phyloP scores from a whole-genome alignment of 1,139 yeast genomes.

The Pneumocystis jirovecii region DNA sequence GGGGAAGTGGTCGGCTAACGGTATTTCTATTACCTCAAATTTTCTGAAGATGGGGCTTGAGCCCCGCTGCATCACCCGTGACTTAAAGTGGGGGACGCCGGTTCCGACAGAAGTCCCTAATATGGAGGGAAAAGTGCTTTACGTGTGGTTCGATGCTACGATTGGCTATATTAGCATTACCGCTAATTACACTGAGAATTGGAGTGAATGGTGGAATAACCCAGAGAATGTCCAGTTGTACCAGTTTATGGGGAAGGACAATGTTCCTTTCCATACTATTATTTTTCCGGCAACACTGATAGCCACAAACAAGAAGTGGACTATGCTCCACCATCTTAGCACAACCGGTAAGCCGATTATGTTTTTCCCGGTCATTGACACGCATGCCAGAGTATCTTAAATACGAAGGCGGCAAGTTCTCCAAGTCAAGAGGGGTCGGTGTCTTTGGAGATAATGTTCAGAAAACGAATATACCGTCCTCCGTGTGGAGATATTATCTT shows the following conservation, averaged over 20 bases:
- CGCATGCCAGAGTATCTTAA: conserved; percentile 50
- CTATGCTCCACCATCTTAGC: conserved; percentile 74
- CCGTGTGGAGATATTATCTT: conserved; percentile 95
- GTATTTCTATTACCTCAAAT: conserved; percentile 70
- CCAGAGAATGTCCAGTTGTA: conserved; percentile 73
- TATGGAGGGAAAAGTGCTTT: conserved; percentile 74
- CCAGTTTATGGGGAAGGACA: conserved; percentile 99
- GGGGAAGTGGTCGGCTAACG: conserved; percentile 86
- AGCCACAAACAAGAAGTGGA: conserved; percentile 83
- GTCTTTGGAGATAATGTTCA: conserved; percentile 96
- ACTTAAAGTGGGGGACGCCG: conserved; percentile 95
- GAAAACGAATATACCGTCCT: conserved; percentile 76
- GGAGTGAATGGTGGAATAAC: conserved; percentile 86
- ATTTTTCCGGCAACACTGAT: conserved; percentile 87
- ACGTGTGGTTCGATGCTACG: conserved; percentile 98
- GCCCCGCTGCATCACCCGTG: conserved; percentile 95
- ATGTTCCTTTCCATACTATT: conserved; percentile 96
- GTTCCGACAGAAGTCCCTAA: conserved; percentile 53
- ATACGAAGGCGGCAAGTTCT: conserved; percentile 94
- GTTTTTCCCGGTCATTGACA: neutral
- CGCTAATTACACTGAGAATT: conserved; percentile 71
- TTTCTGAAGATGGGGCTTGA: conserved; percentile 90
- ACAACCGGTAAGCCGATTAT: conserved; percentile 45
- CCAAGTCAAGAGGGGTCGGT: conserved; percentile 92
- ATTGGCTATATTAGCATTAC: conserved; percentile 94